Conservation (phyloP, 352 stramenopile species). For the Phytophthora pluvialis region DNA sequence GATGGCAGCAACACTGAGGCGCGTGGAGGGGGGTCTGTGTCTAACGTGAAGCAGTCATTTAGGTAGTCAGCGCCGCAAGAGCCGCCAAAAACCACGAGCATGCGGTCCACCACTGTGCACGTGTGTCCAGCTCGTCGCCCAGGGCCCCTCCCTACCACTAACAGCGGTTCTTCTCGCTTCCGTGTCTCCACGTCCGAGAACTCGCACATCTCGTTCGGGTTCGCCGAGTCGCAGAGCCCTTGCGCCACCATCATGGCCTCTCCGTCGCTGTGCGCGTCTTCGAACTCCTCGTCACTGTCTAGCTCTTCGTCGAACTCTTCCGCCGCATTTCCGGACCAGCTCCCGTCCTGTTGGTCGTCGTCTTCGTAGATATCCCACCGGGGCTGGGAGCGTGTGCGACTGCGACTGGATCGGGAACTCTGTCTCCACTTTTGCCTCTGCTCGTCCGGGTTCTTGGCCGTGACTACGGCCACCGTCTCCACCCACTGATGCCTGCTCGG, state of each 20-base stretch:
- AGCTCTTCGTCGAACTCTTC: slow-evolving; percentile 32
- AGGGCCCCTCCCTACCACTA: slow-evolving; percentile 87
- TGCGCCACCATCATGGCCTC: slow-evolving; percentile 39
- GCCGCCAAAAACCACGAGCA: slow-evolving; percentile 95
- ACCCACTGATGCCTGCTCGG: slow-evolving; percentile 52
- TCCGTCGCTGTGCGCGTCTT: slow-evolving; percentile 50
- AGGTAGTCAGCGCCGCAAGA: slow-evolving; percentile 93
- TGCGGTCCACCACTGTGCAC: slow-evolving; percentile 92
- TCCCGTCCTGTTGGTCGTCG: slow-evolving; percentile 45
- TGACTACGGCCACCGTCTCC: slow-evolving; percentile 50
- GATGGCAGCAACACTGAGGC: slow-evolving; percentile 84
- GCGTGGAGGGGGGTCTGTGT: slow-evolving; percentile 92
- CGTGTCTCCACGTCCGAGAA: slow-evolving; percentile 29
- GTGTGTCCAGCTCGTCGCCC: slow-evolving; percentile 94
- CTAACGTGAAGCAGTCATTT: slow-evolving; percentile 95
- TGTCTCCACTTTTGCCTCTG: slow-evolving; percentile 33
- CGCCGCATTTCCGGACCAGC: slow-evolving; percentile 28
- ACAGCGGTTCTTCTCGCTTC: slow-evolving; percentile 65
- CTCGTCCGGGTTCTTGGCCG: slow-evolving; percentile 18
- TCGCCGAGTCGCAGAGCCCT: slow-evolving; percentile 45
- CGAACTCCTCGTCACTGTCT: slow-evolving; percentile 37
- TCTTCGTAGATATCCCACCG: slow-evolving; percentile 53
- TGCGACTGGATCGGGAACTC: slow-evolving; percentile 22
- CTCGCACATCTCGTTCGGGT: slow-evolving; percentile 72
- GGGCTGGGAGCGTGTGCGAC: slow-evolving; percentile 21